Evolutionary conservation across 331 rosid genomes (phyloP), one percentile per base, ranked within the genome.

Genomic region (Quercus tomentella): DNA sequence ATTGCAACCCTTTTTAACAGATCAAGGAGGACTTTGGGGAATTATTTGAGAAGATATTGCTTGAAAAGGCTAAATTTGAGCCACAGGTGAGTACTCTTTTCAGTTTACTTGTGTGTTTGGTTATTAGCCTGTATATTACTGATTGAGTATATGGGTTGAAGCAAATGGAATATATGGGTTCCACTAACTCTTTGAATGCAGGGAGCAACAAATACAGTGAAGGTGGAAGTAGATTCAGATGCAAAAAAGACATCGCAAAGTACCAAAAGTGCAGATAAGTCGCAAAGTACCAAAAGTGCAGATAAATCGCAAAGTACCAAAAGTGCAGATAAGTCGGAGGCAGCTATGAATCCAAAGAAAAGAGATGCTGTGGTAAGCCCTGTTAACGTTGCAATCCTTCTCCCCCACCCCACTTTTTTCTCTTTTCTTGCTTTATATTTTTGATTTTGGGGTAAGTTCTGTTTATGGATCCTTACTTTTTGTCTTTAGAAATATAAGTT

Each of bases 31-130:
- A 85, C 10, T 84, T 90, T 22, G 89, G 75, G 66, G 92, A 86
- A 72, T 20, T 82, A 41, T 88, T 86, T 83, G 84, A 90, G 84
- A 84, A 89, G 82, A 75, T 96, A 83, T 26, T 43, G 89, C 58
- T 87, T 72, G 82, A 83, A 85, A 87, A 90, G 81, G 81, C 88
- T 75, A 82, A 63, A 37, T 90, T 93, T 87, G 88, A 82, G 51
- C 96, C 97, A 63, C 91, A 75, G 54, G 99, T 96, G 78, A 87
- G 97, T 79, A 70, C 76, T 81, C 62, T 74, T 70, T 79, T 73
- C 61, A 26, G 4, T 74, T 52, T 55, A 55, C 57, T 30, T 72
- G 62, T 18, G 6, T 22, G n/a, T 81, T 10, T 66, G 57, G 66
- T 28, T 52, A 62, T 22, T 37, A 51, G 26, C 70, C 25, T 43